Evolutionary conservation across 2,329 filamentous ascomycete species (phyloP), one percentile per base, ranked within the genome.

Genomic region (Periglandula ipomoeae): DNA sequence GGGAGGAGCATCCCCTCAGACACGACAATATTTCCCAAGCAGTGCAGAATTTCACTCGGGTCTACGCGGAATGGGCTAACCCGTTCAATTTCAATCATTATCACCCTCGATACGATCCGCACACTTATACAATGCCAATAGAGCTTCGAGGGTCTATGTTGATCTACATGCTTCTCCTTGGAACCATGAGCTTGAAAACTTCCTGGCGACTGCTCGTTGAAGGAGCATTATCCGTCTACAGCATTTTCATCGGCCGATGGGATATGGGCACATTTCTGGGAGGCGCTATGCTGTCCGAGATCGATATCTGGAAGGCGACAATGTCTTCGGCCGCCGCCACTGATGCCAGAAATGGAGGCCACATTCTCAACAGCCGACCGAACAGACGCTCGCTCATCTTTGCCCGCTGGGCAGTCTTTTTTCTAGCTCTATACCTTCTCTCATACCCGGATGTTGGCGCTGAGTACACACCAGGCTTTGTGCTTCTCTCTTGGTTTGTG

Each of bases 101-200:
- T 38, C 64, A 69, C 43, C 57, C 65, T 10, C 65, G 67, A 5
- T 69, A 69, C 49, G 67, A 70, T 47, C 67, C 67, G 6, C 67
- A 70, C 46, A 68, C 65, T 0, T 70, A 65, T 41, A 70, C 67
- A 4, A 69, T 70, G 19, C 67, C 67, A 2, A 68, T 69, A 61
- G 67, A 70, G 43, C 57, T 70, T 4, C 64, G 67, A 3, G 67
- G 67, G 1, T 69, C 66, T 1, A 68, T 70, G 61, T 52, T 68
- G 26, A 48, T 70, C 30, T 70, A 70, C 58, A 51, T 69, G 11
- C 68, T 69, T 53, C 58, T 70, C 3, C 58, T 70, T 0, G 67
- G 61, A 0, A 70, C 67, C 0, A 64, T 66, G 2, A 61, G 60
- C 0, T 50, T 70, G n/a, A 63, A 62, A 43, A 58, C 63, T 0